Percentiles rank a stretch among this genome's conserved stretches.
These are phyloP conservation scores for Flueggea neowawraea DNA, from an alignment of 441 rosid genomes.

Conservation along the genomic window DNA sequence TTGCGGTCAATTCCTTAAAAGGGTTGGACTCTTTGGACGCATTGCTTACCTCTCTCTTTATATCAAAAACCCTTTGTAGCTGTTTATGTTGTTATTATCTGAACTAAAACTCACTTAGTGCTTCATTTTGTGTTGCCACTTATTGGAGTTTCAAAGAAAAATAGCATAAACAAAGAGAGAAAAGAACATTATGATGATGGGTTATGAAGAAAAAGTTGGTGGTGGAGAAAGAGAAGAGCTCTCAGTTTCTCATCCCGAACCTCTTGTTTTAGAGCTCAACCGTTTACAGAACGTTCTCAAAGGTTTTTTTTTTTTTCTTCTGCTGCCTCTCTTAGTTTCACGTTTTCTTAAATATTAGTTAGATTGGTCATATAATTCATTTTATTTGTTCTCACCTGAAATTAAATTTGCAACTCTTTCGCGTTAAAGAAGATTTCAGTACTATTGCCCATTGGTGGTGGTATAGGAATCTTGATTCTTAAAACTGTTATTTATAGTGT, in stretches of 20 bases:
- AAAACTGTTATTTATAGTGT: no score
- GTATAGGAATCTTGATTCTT: no score
- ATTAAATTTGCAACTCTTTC: no score
- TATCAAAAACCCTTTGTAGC: no score
- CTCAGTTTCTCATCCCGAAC: conserved; percentile 44
- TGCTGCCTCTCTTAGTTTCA: background rate
- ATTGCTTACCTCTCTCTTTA: no score
- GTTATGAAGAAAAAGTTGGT: conserved; percentile 28
- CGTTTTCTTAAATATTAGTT: background rate
- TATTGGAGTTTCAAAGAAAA: background rate
- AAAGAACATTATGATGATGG: conserved; percentile 22
- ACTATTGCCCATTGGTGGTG: no score
- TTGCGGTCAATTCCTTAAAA: conserved; percentile 55
- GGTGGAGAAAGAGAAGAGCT: conserved; percentile 25
- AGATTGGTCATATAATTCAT: no score
- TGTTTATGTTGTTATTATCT: no score
- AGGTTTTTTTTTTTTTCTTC: conserved; percentile 42
- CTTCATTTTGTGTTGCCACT: no score
- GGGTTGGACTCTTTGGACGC: conserved; percentile 34
- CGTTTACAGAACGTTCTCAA: conserved; percentile 65
- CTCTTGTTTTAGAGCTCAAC: conserved; percentile 60
- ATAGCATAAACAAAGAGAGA: conserved; percentile 5
- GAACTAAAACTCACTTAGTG: no score
- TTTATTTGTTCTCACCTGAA: no score
- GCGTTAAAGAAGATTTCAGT: no score